These are phyloP conservation scores for Neurospora sublineolata DNA, from an alignment of 495 filamentous ascomycete genomes.

Conservation along the genomic window DNA sequence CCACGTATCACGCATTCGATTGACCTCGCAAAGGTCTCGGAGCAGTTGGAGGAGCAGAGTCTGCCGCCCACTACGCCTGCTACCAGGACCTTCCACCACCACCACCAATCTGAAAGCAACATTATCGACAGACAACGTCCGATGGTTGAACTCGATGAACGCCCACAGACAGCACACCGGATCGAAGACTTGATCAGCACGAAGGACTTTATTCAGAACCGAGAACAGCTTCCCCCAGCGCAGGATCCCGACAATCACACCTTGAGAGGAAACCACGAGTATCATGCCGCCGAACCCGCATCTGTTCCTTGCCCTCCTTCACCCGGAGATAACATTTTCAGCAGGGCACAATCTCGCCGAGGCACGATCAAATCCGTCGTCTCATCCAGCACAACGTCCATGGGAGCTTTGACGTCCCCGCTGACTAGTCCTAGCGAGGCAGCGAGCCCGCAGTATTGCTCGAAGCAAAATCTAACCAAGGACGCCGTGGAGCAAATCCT, in stretches of 20 bases:
- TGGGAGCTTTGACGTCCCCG: conserved; percentile 28
- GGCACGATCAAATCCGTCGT: conserved; percentile 28
- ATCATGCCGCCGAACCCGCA: conserved; percentile 8
- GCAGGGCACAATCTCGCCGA: conserved; percentile 17
- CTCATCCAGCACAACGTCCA: conserved; percentile 38
- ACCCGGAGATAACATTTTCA: conserved; percentile 34
- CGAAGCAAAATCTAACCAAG: conserved; percentile 40
- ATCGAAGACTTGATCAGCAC: conserved; percentile 23
- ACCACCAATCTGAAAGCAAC: conserved; percentile 36
- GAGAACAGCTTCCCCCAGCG: conserved; percentile 6
- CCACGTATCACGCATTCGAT: conserved; percentile 24
- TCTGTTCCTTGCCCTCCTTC: conserved; percentile 33
- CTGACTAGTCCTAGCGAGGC: conserved; percentile 40
- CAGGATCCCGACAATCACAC: conserved; percentile 10
- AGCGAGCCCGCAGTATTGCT: conserved; percentile 45
- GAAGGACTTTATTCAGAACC: conserved; percentile 4
- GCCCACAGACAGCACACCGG: conserved; percentile 31
- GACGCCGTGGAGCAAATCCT: conserved; percentile 47
- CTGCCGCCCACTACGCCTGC: conserved; percentile 28
- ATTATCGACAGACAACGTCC: conserved; percentile 28
- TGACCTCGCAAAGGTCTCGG: conserved; percentile 10
- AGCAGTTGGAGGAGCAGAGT: conserved; percentile 4
- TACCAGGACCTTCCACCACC: conserved; percentile 27
- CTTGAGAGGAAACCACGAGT: background rate
- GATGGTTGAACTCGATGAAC: conserved; percentile 21